Evolutionary conservation across 1,284 basidiomycete genomes (phyloP).

Genomic region (Rhodotorula sp.): DNA sequence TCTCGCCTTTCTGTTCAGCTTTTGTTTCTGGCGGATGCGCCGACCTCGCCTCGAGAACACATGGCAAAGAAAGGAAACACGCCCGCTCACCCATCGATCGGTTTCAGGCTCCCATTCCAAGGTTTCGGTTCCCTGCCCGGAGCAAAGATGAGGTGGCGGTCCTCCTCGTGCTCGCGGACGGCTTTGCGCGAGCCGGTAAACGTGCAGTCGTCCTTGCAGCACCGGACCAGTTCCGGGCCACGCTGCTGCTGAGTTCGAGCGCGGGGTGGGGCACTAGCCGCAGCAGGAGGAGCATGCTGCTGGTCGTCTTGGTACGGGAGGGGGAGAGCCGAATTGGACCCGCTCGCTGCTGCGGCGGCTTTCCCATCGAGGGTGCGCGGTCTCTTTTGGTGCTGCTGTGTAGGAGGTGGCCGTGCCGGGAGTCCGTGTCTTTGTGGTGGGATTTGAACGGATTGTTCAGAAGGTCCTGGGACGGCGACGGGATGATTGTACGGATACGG

Average conservation of each 20-base stretch:
- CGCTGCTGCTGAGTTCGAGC: not conserved
- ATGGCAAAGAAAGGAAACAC: not conserved
- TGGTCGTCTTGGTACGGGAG: too few relatives aligned
- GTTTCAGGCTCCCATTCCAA: conserved; percentile 33
- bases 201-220: conserved; percentile 65
- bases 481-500: not conserved
- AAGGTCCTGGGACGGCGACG: not conserved
- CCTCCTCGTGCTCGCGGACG: conserved; percentile 83
- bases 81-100: conserved; percentile 24
- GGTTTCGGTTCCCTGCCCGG: conserved; percentile 52
- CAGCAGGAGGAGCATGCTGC: conserved; percentile 57
- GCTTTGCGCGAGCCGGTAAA: conserved; percentile 73
- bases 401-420: not conserved
- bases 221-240: conserved; percentile 51
- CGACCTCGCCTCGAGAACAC: too few relatives aligned
- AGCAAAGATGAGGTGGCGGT: conserved; percentile 80
- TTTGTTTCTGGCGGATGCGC: not conserved
- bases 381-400: too few relatives aligned
- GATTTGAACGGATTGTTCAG: not conserved
- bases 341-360: too few relatives aligned
- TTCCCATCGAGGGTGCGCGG: too few relatives aligned
- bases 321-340: too few relatives aligned
- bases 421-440: not conserved
- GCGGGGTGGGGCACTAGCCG: conserved; percentile 24
- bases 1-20: too few relatives aligned